Base-by-base conservation (phyloP, 179 eudicot species). In the Sideroxylon spinosum region DNA sequence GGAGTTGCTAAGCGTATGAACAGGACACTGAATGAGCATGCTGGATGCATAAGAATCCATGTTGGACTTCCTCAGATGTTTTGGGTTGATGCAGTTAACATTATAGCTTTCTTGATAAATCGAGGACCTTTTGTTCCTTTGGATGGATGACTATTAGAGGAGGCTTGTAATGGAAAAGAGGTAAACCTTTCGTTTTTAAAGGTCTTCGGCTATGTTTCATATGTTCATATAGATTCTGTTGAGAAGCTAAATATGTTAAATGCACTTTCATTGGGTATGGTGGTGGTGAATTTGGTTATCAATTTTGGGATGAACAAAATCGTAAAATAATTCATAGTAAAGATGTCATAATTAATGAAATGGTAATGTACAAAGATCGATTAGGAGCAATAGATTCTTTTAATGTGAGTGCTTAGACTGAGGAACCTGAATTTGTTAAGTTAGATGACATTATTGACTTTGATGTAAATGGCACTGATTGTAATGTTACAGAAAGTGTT, bases 91-190 rank as follows among this genome's bases (percentile, higher is more conserved):
- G 20, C 25, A 26, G 73, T 68, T 2, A 68, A 28, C 10, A 52
- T 49, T 46, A 26, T 17, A 22, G 16, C 37, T 12, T 76, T 46
- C 9, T n/a, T 50, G 73, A 66, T 65, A 8, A 76, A 76, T 11
- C 22, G 52, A 9, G 78, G 53, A n/a, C 73, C 65, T 17, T 74
- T 0, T 16, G 56, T 74, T n/a, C 72, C 72, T 49, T 23, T 79
- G 11, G 64, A 48, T 17, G 72, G 14, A n/a, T 62, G 49, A 25
- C 9, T 79, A 0, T 37, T 53, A 0, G n/a, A 52, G 20, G 71
- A 78, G 44, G 62, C 32, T 0, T 72, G 61, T 70, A 22, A 4
- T 16, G 50, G 73, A 1, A 70, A 70, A n/a, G 50, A 79, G 56
- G 13, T 69, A 12, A 37, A 20, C 25, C 53, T 23, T 23, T 22